Evolutionary conservation across 2,329 filamentous ascomycete species (phyloP).

Genomic region (Diplodia corticola): DNA sequence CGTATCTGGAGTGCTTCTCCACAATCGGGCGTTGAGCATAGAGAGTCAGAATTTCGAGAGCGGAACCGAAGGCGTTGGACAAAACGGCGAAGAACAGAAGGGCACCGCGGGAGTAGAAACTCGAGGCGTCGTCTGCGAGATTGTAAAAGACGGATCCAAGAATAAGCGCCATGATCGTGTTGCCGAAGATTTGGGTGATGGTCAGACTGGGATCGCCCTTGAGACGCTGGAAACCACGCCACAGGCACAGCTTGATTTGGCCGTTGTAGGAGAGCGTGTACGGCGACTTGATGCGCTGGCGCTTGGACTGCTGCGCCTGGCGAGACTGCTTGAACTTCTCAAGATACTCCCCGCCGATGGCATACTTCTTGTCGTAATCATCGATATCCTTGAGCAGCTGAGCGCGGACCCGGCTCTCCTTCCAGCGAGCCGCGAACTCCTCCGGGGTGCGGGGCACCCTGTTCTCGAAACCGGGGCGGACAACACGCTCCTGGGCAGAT

Average conservation of each 20-base stretch:
- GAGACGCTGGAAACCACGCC: conserved; percentile 73
- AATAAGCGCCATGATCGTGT: conserved; percentile 71
- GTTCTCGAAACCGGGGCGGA: conserved; percentile 42
- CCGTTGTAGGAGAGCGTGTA: conserved; percentile 73
- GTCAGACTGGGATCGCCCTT: conserved; percentile 70
- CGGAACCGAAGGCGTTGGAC: conserved; percentile 75
- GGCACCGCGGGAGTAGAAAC: conserved; percentile 73
- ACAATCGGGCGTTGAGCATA: conserved; percentile 86
- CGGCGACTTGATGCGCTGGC: conserved; percentile 63
- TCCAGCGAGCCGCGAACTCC: conserved; percentile 49
- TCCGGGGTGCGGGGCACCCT: conserved; percentile 41
- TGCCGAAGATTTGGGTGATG: conserved; percentile 64
- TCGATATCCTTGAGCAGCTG: conserved; percentile 43
- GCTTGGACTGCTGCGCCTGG: conserved; percentile 41
- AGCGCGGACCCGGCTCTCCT: conserved; percentile 48
- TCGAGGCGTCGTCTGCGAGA: conserved; percentile 58
- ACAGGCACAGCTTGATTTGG: conserved; percentile 73
- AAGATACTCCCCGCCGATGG: conserved; percentile 39
- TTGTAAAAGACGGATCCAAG: conserved; percentile 79
- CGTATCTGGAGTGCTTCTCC: conserved; percentile 81
- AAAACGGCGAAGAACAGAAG: conserved; percentile 81
- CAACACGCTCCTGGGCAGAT: conserved; percentile 40
- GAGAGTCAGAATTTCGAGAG: conserved; percentile 75
- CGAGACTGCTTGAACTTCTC: conserved; percentile 43
- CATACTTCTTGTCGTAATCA: conserved; percentile 39